phyloP scores from a whole-genome alignment of 768 basidiomycete species.

The Pleurotus eryngii region DNA sequence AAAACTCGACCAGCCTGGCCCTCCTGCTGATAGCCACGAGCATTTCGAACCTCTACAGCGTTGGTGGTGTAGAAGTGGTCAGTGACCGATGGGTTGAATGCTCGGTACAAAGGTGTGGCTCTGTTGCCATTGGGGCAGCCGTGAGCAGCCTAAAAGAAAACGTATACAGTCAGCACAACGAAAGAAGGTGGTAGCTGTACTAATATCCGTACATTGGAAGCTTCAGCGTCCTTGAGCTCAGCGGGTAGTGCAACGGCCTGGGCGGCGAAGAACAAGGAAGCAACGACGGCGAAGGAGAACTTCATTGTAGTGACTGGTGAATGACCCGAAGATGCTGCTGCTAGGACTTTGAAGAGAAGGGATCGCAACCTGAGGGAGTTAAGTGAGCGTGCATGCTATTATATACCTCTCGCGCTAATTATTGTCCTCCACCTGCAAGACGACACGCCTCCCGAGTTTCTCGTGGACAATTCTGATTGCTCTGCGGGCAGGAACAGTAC shows the following conservation, averaged over 20 bases:
- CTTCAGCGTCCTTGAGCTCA: background rate
- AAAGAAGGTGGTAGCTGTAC: background rate
- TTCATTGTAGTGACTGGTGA: background rate
- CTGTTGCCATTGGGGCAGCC: too few species aligned
- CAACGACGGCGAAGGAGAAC: slow-evolving; percentile 5
- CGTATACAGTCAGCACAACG: background rate
- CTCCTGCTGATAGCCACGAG: background rate
- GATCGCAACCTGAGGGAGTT: background rate
- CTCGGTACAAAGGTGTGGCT: too few species aligned
- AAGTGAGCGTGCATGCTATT: background rate
- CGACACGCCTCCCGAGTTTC: background rate
- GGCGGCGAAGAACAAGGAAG: slow-evolving; percentile 4
- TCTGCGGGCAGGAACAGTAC: background rate
- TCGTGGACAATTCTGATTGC: background rate
- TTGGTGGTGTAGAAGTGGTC: too few species aligned
- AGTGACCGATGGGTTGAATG: too few species aligned
- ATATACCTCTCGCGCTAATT: background rate
- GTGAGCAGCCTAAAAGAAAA: background rate
- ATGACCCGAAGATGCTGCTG: background rate
- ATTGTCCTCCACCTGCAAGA: background rate
- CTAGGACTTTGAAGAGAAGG: background rate
- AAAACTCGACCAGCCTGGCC: background rate
- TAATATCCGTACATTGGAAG: background rate
- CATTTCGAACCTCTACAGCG: too few species aligned
- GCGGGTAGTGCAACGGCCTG: slow-evolving; percentile 1